phyloP scores from a whole-genome alignment of 768 basidiomycete genomes.

The Pisolithus albus region DNA sequence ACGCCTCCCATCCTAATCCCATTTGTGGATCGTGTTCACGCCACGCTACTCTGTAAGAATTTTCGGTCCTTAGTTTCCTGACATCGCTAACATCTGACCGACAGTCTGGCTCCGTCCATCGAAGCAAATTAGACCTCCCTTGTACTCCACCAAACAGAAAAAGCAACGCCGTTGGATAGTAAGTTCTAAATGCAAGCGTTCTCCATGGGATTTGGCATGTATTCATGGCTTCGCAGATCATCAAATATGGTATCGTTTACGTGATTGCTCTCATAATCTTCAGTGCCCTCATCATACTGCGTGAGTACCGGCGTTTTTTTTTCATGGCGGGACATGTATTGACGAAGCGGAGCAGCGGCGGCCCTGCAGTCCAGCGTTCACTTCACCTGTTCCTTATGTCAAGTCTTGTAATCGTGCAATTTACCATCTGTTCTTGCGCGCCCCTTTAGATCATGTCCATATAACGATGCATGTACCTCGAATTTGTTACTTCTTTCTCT shows the following conservation, averaged over 20 bases:
- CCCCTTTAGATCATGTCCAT: slow-evolving; percentile 24
- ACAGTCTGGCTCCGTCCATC: slow-evolving; percentile 92
- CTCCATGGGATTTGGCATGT: neutral
- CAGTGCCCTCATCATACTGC: slow-evolving; percentile 68
- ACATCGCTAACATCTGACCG: slow-evolving; percentile 14
- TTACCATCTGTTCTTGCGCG: slow-evolving; percentile 11
- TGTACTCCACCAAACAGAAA: slow-evolving; percentile 87
- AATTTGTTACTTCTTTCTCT: neutral
- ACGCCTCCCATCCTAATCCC: slow-evolving; percentile 85
- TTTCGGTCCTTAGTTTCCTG: slow-evolving; percentile 5
- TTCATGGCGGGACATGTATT: slow-evolving; percentile 1
- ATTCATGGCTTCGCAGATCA: slow-evolving; percentile 42
- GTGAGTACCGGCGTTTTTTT: slow-evolving; percentile 39
- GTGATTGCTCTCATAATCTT: slow-evolving; percentile 61
- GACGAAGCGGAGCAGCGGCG: slow-evolving; percentile 37
- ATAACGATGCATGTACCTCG: slow-evolving; percentile 20
- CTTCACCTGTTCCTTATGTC: slow-evolving; percentile 60
- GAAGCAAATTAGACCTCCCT: slow-evolving; percentile 86
- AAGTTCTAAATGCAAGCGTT: slow-evolving; percentile 22
- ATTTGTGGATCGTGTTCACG: slow-evolving; percentile 87
- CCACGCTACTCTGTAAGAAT: slow-evolving; percentile 77
- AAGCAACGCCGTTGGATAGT: slow-evolving; percentile 88
- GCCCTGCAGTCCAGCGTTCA: slow-evolving; percentile 55
- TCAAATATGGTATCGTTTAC: slow-evolving; percentile 81
- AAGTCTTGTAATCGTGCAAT: slow-evolving; percentile 50